Conservation (phyloP, 2,329 filamentous ascomycete genomes). For the Periconia sp. region DNA sequence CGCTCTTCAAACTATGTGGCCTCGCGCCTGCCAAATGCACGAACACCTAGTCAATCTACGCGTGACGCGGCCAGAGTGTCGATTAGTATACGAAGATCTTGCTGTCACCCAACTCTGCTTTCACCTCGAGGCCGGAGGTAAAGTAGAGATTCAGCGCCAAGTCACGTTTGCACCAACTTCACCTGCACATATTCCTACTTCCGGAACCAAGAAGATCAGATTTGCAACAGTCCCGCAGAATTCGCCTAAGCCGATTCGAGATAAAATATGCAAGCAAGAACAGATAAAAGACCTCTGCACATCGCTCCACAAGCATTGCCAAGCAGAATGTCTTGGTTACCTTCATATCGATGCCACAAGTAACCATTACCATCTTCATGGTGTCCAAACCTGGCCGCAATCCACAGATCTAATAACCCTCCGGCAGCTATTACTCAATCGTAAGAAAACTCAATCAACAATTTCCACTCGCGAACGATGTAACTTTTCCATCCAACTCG, state of each 20-base stretch:
- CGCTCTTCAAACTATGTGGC: constrained; percentile 4
- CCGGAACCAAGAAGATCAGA: neutral
- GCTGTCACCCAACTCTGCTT: neutral
- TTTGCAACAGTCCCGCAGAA: neutral
- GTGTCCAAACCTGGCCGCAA: constrained; percentile 1
- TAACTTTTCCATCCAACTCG: constrained; percentile 1
- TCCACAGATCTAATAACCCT: neutral
- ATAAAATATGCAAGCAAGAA: neutral
- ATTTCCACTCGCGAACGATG: neutral
- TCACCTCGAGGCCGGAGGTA: neutral
- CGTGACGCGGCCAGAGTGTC: neutral
- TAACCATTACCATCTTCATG: constrained; percentile 5
- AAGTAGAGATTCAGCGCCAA: constrained; percentile 1
- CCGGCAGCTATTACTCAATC: neutral
- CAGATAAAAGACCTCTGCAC: neutral
- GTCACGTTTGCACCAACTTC: neutral
- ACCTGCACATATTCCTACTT: neutral
- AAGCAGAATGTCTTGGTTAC: constrained; percentile 2
- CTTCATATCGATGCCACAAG: neutral
- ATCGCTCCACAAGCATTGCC: neutral
- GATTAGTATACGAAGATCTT: neutral
- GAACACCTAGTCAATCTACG: constrained; percentile 2
- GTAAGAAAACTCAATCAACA: neutral
- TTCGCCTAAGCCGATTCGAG: neutral
- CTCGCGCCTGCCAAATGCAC: constrained; percentile 1